Evolutionary conservation across 306 rosid genomes (phyloP).

Genomic region (Prunus dulcis): DNA sequence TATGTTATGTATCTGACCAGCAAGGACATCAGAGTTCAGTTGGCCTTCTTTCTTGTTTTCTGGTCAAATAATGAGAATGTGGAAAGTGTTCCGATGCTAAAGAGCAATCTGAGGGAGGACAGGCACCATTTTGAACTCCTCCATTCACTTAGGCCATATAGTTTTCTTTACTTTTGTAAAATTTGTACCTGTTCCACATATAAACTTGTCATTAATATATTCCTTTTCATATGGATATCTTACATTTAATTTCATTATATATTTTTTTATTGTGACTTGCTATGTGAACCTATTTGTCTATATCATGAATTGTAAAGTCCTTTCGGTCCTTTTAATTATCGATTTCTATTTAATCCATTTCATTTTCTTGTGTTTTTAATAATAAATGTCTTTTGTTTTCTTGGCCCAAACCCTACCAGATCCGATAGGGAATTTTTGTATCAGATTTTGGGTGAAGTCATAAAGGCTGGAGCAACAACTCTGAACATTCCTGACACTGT

Average conservation of each 20-base stretch:
- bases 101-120: not conserved
- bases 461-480: slow-evolving; percentile 95
- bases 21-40: not conserved
- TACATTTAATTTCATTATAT: not conserved
- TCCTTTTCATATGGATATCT: not conserved
- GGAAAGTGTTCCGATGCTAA: too few species aligned
- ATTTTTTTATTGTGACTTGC: not conserved
- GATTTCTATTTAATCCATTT: not conserved
- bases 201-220: not conserved
- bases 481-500: slow-evolving; percentile 97
- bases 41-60: too few species aligned
- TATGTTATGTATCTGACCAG: not conserved
- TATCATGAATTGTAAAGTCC: not conserved
- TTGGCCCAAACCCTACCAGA: slow-evolving; percentile 34
- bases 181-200: not conserved
- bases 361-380: not conserved
- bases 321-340: not conserved
- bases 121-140: not conserved
- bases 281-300: not conserved
- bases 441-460: slow-evolving; percentile 85
- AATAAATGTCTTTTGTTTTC: slow-evolving; percentile 6
- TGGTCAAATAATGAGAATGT: too few species aligned
- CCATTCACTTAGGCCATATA: not conserved
- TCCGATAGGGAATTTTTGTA: slow-evolving; percentile 87
- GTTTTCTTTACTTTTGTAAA: not conserved